Evolutionary conservation across 805 yeast genomes (phyloP).

Genomic region (Barnettozyma salicaria): DNA sequence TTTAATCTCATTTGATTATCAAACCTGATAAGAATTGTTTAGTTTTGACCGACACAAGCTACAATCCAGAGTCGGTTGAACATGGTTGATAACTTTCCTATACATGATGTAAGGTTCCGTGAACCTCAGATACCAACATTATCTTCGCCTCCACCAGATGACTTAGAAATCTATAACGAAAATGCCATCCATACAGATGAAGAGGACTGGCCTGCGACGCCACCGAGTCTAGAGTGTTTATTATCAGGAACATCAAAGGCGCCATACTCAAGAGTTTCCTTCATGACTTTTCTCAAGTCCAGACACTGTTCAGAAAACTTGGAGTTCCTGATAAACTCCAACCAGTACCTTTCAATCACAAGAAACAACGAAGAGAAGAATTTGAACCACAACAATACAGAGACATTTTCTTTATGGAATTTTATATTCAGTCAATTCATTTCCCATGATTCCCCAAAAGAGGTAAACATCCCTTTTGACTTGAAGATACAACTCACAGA

Average conservation of each 20-base stretch:
- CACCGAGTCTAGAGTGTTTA: conserved; percentile 22
- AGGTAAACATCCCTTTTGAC: conserved; percentile 26
- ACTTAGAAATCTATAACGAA: conserved; percentile 1
- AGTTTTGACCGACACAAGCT: too few species aligned
- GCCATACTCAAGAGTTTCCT: conserved; percentile 25
- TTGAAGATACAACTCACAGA: conserved; percentile 13
- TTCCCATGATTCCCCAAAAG: conserved; percentile 35
- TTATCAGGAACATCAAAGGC: conserved; percentile 21
- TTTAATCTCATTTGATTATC: too few species aligned
- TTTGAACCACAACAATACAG: too few species aligned
- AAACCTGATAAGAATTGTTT: too few species aligned
- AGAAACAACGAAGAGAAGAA: conserved; percentile 1
- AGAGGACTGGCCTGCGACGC: conserved; percentile 5
- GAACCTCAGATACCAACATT: conserved; percentile 12
- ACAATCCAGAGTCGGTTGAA: too few species aligned
- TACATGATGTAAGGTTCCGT: conserved; percentile 4
- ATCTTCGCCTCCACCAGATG: conserved; percentile 16
- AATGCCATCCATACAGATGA: conserved; percentile 1
- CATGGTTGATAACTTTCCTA: conserved; percentile 2
- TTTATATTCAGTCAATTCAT: conserved; percentile 34
- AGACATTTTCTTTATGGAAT: conserved; percentile 17
- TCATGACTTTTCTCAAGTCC: conserved; percentile 20
- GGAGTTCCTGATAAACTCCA: conserved; percentile 23
- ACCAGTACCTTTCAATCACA: conserved; percentile 14
- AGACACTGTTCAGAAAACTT: conserved; percentile 25